A percentile compares a stretch with the other conserved stretches of the same genome.
These are phyloP conservation scores for Boletellus emodensis DNA, from an alignment of 768 basidiomycete genomes.

Conservation along the genomic window DNA sequence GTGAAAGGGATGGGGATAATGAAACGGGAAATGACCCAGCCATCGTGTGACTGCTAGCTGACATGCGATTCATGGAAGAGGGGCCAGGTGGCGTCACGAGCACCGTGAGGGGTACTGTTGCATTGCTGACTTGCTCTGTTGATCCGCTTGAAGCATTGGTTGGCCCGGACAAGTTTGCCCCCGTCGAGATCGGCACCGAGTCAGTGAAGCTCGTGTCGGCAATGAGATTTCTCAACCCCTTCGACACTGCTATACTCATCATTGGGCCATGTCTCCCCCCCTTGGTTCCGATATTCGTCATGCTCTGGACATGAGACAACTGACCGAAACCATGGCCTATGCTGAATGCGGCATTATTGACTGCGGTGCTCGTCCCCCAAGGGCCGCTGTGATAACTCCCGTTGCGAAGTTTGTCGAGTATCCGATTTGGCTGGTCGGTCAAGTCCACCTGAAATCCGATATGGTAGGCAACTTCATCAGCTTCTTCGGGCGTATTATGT, in stretches of 20 bases:
- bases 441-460: conserved; percentile 97
- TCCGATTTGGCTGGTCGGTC: conserved; percentile 78
- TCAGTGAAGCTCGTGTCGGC: conserved; percentile 44
- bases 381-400: conserved; percentile 61
- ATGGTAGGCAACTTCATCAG: conserved; percentile 74
- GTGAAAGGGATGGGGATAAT: conserved; percentile 32
- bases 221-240: conserved; percentile 49
- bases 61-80: conserved; percentile 16
- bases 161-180: conserved; percentile 34
- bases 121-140: conserved; percentile 6
- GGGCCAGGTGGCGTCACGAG: conserved; percentile 13
- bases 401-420: conserved; percentile 72
- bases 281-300: conserved; percentile 19
- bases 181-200: conserved; percentile 44
- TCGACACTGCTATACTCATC: conserved; percentile 42
- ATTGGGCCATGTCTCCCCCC: conserved; percentile 24
- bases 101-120: conserved; percentile 18
- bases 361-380: conserved; percentile 4
- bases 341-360: not conserved
- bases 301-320: conserved; percentile 14
- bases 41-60: conserved; percentile 13
- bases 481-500: conserved; percentile 44
- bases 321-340: conserved; percentile 6
- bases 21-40: conserved; percentile 42
- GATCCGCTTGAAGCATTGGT: conserved; percentile 9